Evolutionary conservation across 164 flowering plant genomes (phyloP).

Genomic region (Cinnamomum chago): DNA sequence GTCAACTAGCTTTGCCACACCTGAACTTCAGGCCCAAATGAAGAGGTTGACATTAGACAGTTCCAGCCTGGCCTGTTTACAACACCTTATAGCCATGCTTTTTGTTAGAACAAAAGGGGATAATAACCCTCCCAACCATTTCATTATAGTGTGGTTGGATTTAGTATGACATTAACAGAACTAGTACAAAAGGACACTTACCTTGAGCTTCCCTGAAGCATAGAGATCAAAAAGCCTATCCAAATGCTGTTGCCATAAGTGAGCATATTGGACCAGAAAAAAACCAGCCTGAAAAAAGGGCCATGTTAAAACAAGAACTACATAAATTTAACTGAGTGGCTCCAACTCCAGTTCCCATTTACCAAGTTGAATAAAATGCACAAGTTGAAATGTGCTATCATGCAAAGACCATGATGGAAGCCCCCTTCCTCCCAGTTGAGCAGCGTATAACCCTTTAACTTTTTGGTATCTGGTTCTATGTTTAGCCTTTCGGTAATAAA

Average conservation of each 20-base stretch:
- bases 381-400: too few species aligned
- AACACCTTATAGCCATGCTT: background rate
- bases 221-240: constrained; percentile 60
- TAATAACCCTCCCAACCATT: too few species aligned
- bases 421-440: too few species aligned
- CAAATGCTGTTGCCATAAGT: constrained; percentile 77
- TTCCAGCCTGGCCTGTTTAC: background rate
- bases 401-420: too few species aligned
- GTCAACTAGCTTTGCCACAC: background rate
- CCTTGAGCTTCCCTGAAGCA: constrained; percentile 81
- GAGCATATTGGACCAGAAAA: constrained; percentile 76
- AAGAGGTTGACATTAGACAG: background rate
- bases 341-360: too few species aligned
- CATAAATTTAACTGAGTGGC: too few species aligned
- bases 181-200: constrained; percentile 20
- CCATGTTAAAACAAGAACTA: too few species aligned
- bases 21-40: background rate
- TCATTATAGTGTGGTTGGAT: too few species aligned
- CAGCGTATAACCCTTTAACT: too few species aligned
- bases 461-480: too few species aligned
- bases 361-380: too few species aligned
- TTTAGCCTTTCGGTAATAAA: too few species aligned
- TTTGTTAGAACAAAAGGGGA: background rate
- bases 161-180: background rate
- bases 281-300: constrained; percentile 69